Evolutionary conservation across 345 rosid species (phyloP).

Genomic region (Aurinia saxatilis): DNA sequence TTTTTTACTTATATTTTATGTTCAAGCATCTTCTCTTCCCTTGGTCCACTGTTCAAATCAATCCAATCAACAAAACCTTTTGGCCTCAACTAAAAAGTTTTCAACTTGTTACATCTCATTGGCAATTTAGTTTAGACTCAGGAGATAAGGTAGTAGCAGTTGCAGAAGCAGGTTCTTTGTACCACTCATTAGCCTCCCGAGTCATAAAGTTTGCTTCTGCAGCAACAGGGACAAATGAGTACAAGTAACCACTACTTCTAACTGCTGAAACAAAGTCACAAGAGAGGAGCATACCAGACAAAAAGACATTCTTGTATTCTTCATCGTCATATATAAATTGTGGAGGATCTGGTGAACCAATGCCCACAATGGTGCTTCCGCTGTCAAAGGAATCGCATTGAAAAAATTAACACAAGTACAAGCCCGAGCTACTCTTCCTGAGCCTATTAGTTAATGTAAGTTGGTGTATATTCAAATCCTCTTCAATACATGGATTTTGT

Average conservation of each 20-base stretch:
- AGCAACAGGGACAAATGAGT: not conserved
- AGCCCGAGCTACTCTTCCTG: too few relatives aligned
- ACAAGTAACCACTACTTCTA: not conserved
- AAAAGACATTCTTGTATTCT: conserved; percentile 69
- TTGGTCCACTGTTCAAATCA: not conserved
- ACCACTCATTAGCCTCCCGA: conserved; percentile 77
- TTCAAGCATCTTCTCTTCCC: not conserved
- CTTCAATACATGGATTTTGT: not conserved
- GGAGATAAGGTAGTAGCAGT: conserved; percentile 25
- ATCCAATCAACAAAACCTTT: not conserved
- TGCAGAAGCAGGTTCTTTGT: conserved; percentile 55
- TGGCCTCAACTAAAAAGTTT: not conserved
- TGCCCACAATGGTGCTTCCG: conserved; percentile 92
- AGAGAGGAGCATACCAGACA: conserved; percentile 54
- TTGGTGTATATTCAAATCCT: not conserved
- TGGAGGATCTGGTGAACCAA: conserved; percentile 95
- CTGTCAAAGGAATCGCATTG: conserved; percentile 27
- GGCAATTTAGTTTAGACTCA: conserved; percentile 21
- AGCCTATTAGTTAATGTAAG: not conserved
- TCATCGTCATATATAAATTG: conserved; percentile 74
- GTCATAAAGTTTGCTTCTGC: conserved; percentile 85
- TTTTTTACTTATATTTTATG: not conserved
- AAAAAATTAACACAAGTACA: not conserved
- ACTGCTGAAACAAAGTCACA: not conserved
- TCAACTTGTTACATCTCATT: conserved; percentile 16